Percentiles rank a stretch among this genome's conserved stretches.
These are phyloP conservation scores for Russula virescens DNA, from an alignment of 768 basidiomycete species.

Conservation along the genomic window DNA sequence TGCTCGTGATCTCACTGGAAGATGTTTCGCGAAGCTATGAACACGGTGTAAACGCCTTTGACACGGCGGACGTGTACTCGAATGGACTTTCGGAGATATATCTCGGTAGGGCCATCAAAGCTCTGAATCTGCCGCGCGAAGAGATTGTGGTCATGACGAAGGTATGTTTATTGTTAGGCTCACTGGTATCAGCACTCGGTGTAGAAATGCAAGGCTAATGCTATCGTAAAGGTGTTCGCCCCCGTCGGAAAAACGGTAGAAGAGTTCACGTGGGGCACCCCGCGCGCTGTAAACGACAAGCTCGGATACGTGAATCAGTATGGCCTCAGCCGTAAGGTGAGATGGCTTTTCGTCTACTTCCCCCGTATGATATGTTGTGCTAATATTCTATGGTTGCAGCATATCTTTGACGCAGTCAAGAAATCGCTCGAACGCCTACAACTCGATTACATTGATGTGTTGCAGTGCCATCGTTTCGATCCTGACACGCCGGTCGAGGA, in stretches of 20 bases:
- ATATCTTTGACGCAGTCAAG: constrained; percentile 68
- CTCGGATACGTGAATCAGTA: constrained; percentile 35
- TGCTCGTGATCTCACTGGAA: constrained; percentile 16
- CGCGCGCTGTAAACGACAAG: constrained; percentile 24
- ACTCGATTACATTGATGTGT: constrained; percentile 68
- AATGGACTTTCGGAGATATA: constrained; percentile 33
- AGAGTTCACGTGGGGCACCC: neutral
- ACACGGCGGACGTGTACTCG: constrained; percentile 43
- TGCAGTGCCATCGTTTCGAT: constrained; percentile 48
- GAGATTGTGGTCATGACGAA: constrained; percentile 43
- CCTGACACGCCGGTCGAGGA: constrained; percentile 31
- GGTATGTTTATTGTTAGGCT: constrained; percentile 17
- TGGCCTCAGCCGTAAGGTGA: constrained; percentile 36
- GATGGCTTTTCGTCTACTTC: neutral
- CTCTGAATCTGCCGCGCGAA: constrained; percentile 35
- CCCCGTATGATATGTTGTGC: neutral
- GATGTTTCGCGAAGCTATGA: constrained; percentile 38
- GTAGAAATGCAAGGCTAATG: neutral
- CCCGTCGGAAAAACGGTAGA: neutral
- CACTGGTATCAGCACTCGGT: too few species aligned
- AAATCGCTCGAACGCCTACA: constrained; percentile 61
- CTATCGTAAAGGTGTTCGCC: neutral
- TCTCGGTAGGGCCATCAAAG: constrained; percentile 39
- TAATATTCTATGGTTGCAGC: constrained; percentile 34
- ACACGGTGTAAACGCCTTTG: constrained; percentile 61